A percentile compares a stretch with the other conserved stretches of the same genome.
These are phyloP conservation scores for Bruguiera parviflora DNA, from an alignment of 345 rosid species.

Conservation along the genomic window DNA sequence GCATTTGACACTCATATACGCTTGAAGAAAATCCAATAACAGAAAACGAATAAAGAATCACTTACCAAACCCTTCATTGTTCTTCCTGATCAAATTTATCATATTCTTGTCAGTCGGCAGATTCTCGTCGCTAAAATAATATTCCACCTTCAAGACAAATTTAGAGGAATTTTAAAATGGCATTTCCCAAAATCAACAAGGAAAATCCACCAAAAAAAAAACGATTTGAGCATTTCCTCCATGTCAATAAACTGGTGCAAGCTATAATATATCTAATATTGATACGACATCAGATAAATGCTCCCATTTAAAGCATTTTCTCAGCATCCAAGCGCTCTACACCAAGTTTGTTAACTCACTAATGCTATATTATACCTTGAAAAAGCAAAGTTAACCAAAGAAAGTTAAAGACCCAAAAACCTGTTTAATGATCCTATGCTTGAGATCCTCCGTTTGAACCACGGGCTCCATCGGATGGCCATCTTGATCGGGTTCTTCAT, in stretches of 20 bases:
- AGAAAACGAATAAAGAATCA: not conserved
- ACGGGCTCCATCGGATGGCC: constrained; percentile 6
- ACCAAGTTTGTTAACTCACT: too few species aligned
- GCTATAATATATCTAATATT: too few species aligned
- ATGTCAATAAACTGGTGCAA: too few species aligned
- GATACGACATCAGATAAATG: too few species aligned
- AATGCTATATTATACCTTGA: too few species aligned
- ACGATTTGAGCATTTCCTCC: not conserved
- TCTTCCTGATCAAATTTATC: constrained; percentile 59
- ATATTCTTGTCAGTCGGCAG: constrained; percentile 72
- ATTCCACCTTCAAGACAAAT: constrained; percentile 62
- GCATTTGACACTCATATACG: not conserved
- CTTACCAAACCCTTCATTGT: constrained; percentile 83
- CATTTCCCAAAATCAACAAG: not conserved
- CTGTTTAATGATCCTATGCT: constrained; percentile 27
- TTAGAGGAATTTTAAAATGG: not conserved
- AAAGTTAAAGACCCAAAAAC: not conserved
- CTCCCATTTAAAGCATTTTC: too few species aligned
- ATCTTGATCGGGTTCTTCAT: constrained; percentile 6
- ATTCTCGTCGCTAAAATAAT: constrained; percentile 90
- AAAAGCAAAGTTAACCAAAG: not conserved
- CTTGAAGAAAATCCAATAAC: not conserved
- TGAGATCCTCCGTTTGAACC: constrained; percentile 18
- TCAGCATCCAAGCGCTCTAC: too few species aligned
- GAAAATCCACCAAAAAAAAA: not conserved